Conservation (phyloP, 148 eudicot species). For the Cornus suecica region DNA sequence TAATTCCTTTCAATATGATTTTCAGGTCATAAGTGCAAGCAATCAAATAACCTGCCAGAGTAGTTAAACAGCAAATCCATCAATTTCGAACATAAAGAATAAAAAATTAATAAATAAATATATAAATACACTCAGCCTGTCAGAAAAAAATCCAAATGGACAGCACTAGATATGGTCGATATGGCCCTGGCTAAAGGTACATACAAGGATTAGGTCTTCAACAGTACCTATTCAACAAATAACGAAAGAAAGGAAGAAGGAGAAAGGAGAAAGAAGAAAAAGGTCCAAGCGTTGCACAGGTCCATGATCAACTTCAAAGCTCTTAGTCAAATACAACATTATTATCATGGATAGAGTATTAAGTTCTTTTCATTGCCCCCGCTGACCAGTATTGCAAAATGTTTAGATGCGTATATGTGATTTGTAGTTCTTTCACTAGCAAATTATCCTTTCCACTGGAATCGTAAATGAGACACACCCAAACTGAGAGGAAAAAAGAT, state of each 20-base stretch:
- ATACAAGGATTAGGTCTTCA: background rate
- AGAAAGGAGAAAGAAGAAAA: too few relatives aligned
- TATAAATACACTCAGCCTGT: too few relatives aligned
- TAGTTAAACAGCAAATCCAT: background rate
- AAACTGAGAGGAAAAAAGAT: too few relatives aligned
- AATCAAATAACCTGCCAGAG: slow-evolving; percentile 49
- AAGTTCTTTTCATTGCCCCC: background rate
- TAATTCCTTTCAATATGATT: slow-evolving; percentile 32
- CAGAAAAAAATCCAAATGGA: background rate
- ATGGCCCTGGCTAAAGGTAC: background rate
- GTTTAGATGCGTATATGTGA: too few relatives aligned
- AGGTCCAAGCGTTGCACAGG: background rate
- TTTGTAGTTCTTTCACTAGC: background rate
- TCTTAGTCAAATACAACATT: slow-evolving; percentile 5
- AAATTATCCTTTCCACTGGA: background rate
- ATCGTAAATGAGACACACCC: too few relatives aligned
- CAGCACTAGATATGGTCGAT: background rate
- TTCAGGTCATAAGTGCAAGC: slow-evolving; percentile 54
- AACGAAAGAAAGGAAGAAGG: too few relatives aligned
- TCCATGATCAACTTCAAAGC: slow-evolving; percentile 6
- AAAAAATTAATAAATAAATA: too few relatives aligned
- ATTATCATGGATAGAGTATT: background rate
- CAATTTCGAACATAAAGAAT: background rate
- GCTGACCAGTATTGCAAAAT: background rate
- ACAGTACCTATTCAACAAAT: too few relatives aligned